phyloP scores from a whole-genome alignment of 225 moss, liverwort and hornwort species.

The Neckera pumila region DNA sequence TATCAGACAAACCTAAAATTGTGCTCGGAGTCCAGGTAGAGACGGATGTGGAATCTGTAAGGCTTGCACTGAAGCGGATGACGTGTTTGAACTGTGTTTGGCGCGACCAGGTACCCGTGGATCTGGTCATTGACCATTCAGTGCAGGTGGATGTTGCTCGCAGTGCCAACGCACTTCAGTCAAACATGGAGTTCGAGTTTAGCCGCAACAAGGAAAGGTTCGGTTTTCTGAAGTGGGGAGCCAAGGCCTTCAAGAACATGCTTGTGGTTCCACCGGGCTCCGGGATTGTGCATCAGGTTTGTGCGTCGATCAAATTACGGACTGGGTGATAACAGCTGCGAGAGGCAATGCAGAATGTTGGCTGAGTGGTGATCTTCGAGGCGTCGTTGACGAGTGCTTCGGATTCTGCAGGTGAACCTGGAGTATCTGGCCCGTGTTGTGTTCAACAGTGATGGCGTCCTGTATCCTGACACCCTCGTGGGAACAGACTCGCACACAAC shows the following conservation, averaged over 20 bases:
- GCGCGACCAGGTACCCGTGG: constrained; percentile 71
- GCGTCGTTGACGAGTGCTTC: background rate
- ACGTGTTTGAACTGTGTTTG: background rate
- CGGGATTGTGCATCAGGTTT: constrained; percentile 92
- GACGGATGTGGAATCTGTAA: background rate
- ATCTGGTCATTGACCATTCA: constrained; percentile 93
- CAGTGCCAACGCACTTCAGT: constrained; percentile 48
- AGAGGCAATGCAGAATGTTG: background rate
- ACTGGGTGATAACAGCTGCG: background rate
- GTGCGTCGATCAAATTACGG: background rate
- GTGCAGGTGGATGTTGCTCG: constrained; percentile 94
- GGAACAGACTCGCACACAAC: constrained; percentile 98
- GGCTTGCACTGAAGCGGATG: background rate
- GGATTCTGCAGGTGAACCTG: constrained; percentile 68
- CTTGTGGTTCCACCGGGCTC: constrained; percentile 97
- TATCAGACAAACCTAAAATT: background rate
- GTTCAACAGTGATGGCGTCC: constrained; percentile 62
- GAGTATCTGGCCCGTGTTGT: constrained; percentile 93
- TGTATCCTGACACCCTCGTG: constrained; percentile 88
- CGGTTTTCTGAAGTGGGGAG: constrained; percentile 95
- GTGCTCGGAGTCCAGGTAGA: background rate
- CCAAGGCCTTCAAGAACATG: constrained; percentile 92
- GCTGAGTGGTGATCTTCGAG: background rate
- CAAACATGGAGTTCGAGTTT: constrained; percentile 89
- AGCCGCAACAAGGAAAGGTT: constrained; percentile 86